phyloP scores from a whole-genome alignment of 768 basidiomycete species.

The Lactifluus hygrophoroides region DNA sequence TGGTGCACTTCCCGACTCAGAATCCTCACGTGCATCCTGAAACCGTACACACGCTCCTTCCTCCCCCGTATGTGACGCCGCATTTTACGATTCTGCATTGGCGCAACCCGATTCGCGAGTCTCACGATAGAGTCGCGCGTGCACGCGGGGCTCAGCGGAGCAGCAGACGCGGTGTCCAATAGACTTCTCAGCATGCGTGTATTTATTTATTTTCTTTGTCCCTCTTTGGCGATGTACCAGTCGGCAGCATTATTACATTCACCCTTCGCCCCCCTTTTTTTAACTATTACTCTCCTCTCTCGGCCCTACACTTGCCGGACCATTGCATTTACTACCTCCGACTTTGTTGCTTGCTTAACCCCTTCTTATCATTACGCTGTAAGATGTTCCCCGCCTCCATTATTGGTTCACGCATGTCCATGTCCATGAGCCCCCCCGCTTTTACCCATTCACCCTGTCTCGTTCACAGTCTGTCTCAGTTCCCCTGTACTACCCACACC shows the following conservation, averaged over 20 bases:
- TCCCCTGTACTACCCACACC: conserved; percentile 3
- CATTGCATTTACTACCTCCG: not conserved
- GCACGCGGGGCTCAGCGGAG: conserved; percentile 27
- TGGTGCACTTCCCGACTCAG: conserved; percentile 56
- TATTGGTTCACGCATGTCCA: not conserved
- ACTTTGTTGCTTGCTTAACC: not conserved
- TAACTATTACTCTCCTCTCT: not conserved
- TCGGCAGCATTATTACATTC: not conserved
- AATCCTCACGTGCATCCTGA: conserved; percentile 49
- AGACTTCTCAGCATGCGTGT: not conserved
- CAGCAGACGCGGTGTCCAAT: not conserved
- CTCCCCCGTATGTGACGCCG: conserved; percentile 60
- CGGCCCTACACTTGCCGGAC: not conserved
- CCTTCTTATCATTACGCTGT: not conserved
- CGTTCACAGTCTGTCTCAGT: not conserved
- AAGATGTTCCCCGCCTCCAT: not conserved
- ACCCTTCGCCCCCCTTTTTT: not conserved
- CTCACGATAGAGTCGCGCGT: conserved; percentile 54
- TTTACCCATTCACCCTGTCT: not conserved
- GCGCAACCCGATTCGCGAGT: conserved; percentile 59
- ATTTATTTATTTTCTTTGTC: not conserved
- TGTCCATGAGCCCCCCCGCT: not conserved
- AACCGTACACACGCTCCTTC: conserved; percentile 59
- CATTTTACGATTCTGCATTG: conserved; percentile 62
- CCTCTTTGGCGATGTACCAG: not conserved